Evolutionary conservation across 192 early-diverging fungal species (phyloP).

Genomic region (Rhizophagus clarus): DNA sequence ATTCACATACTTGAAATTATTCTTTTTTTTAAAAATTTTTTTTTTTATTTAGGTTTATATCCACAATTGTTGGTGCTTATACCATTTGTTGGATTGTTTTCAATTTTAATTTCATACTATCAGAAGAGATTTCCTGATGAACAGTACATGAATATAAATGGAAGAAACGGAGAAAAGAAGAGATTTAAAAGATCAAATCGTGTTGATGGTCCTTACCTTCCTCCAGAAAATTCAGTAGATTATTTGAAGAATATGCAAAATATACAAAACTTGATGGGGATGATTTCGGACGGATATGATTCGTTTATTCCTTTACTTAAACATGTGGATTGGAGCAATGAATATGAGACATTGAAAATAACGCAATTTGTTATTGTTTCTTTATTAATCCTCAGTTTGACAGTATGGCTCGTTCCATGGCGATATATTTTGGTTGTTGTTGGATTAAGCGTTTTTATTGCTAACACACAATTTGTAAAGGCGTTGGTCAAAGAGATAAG

Average conservation of each 20-base stretch:
- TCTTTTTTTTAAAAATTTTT: not conserved
- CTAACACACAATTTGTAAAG: not conserved
- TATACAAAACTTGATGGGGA: conserved; percentile 80
- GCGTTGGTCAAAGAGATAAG: not conserved
- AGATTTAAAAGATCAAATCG: conserved; percentile 27
- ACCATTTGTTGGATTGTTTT: conserved; percentile 33
- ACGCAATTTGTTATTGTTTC: conserved; percentile 43
- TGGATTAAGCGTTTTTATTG: conserved; percentile 39
- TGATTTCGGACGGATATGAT: conserved; percentile 54
- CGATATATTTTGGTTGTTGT: conserved; percentile 48
- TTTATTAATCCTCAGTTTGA: conserved; percentile 28
- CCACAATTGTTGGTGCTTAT: conserved; percentile 38
- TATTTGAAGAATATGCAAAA: conserved; percentile 72
- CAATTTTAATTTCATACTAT: conserved; percentile 28
- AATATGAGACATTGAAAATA: conserved; percentile 46
- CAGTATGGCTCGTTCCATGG: conserved; percentile 54
- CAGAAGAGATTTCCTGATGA: conserved; percentile 27
- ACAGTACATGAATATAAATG: conserved; percentile 14
- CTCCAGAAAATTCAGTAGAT: conserved; percentile 50
- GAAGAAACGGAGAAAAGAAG: conserved; percentile 25
- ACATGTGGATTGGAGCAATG: conserved; percentile 58
- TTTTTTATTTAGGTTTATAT: conserved; percentile 33
- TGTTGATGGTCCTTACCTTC: not conserved
- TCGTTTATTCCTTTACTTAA: conserved; percentile 39
- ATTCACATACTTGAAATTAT: too few species aligned